Base-by-base conservation (phyloP, 2,329 filamentous ascomycete genomes). In the Exophiala phaeomuriformis region DNA sequence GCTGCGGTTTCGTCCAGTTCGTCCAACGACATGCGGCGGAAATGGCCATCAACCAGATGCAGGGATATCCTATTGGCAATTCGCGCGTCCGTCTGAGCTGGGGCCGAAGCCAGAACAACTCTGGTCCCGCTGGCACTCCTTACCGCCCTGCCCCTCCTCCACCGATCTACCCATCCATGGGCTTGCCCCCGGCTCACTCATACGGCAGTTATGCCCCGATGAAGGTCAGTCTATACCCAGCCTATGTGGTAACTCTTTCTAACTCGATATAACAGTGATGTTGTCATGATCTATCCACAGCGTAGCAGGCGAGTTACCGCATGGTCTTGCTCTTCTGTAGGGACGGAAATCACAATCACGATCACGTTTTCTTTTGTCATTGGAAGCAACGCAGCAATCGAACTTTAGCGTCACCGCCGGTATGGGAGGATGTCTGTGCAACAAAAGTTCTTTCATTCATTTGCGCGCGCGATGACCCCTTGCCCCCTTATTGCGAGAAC, bases 11-110 rank as follows among this genome's bases (percentile, higher is more conserved):
- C 69, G 93, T 98, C 55, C 93, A 98, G 74, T 98, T 98, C 65
- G 93, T 98, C 53, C 93, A 98, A 76, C 90, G 93, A 63, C 93
- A 98, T 67, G 93, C 93, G 49, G 93, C 93, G 9, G 93, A 98
- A 77, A 98, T 98, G 93, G 93, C 93, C 64, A 98, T 98, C 81
- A 98, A 98, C 76, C 93, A 98, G 75, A 98, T 98, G 93, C 93
- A 98, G 75, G 93, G 93, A 57, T 98, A 98, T 71, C 93, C 93
- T 28, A 98, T 98, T 66, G 93, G 93, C 52, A 98, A 98, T 79
- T 97, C 91, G 44, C 90, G 93, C 62, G 93, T 98, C 56, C 90
- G 93, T 66, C 81, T 98, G 63, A 95, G 89, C 70, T 98, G 93
- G 93, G 93, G 93, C 60, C 88, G 93, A 61, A 94, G 88, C 51